Conservation (phyloP, 169 alveolate species). For the Perkinsus olseni region DNA sequence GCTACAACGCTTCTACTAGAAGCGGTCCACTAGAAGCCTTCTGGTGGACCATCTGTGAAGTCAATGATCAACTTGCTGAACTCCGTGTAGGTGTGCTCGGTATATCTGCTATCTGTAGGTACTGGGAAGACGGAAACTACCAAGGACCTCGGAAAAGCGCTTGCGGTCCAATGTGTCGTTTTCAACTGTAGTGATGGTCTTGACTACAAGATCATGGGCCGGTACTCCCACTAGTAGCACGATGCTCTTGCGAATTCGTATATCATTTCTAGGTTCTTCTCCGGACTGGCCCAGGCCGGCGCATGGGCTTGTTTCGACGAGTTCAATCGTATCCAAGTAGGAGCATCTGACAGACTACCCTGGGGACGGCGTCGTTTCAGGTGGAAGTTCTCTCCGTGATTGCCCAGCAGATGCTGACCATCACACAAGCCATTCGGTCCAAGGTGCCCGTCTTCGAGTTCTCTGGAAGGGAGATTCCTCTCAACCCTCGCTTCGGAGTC, state of each 20-base stretch:
- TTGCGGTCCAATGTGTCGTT: slow-evolving; percentile 78
- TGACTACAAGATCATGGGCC: slow-evolving; percentile 60
- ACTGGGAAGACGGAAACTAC: slow-evolving; percentile 87
- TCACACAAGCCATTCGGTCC: slow-evolving; percentile 63
- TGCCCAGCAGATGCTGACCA: slow-evolving; percentile 33
- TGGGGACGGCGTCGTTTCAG: slow-evolving; percentile 72
- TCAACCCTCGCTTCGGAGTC: slow-evolving; percentile 87
- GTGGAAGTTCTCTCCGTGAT: slow-evolving; percentile 83
- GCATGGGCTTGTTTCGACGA: slow-evolving; percentile 96
- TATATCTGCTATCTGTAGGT: too few relatives aligned
- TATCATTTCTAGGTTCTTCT: slow-evolving; percentile 72
- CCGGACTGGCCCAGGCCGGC: slow-evolving; percentile 84
- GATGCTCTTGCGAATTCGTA: neutral
- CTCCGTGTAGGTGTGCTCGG: slow-evolving; percentile 38
- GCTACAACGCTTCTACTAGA: too few relatives aligned
- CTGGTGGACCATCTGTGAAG: too few relatives aligned
- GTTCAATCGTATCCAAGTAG: slow-evolving; percentile 84
- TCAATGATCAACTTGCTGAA: too few relatives aligned
- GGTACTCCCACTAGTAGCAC: neutral
- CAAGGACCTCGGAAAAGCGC: slow-evolving; percentile 81
- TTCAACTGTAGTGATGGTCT: slow-evolving; percentile 75
- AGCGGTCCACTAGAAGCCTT: too few relatives aligned
- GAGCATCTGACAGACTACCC: slow-evolving; percentile 32
- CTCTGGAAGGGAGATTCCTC: slow-evolving; percentile 79
- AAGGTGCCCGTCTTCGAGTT: slow-evolving; percentile 65